Evolutionary conservation across 2,329 filamentous ascomycete species (phyloP).

Genomic region (Stagonosporopsis rhizophila): DNA sequence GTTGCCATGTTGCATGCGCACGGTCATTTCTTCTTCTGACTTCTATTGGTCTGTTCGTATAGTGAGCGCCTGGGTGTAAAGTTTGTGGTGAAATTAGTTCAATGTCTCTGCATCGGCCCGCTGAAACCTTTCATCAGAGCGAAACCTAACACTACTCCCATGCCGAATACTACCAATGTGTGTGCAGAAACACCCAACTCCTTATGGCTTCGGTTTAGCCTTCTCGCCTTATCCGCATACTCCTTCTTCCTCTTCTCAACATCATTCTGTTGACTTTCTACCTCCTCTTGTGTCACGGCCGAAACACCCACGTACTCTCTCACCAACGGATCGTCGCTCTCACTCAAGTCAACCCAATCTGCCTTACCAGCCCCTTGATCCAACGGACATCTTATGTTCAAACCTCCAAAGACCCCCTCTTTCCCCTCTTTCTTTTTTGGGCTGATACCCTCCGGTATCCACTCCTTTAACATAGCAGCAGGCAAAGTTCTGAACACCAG

Average conservation of each 20-base stretch:
- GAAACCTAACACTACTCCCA: conserved; percentile 13
- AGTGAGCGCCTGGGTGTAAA: neutral
- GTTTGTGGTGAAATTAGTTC: neutral
- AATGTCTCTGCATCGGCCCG: neutral
- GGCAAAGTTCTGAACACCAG: conserved; percentile 42
- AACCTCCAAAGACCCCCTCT: conserved; percentile 27
- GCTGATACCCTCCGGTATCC: conserved; percentile 24
- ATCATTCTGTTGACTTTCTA: neutral
- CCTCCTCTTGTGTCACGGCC: conserved; percentile 1
- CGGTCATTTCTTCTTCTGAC: neutral
- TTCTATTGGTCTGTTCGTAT: neutral
- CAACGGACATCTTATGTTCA: conserved; percentile 45
- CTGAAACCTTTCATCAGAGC: conserved; percentile 7
- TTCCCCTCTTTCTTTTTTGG: conserved; percentile 15
- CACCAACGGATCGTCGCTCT: conserved; percentile 31
- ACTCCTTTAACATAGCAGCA: conserved; percentile 25
- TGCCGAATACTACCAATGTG: conserved; percentile 6
- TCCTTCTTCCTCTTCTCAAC: conserved; percentile 14
- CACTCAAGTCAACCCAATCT: conserved; percentile 34
- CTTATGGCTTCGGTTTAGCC: conserved; percentile 1
- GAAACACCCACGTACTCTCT: conserved; percentile 25
- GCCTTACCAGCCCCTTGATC: conserved; percentile 35
- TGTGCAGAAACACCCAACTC: neutral
- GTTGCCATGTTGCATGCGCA: neutral
- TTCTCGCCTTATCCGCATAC: conserved; percentile 15